These are phyloP conservation scores for Alternaria atra DNA, from an alignment of 2,329 filamentous ascomycete genomes.

Conservation along the genomic window DNA sequence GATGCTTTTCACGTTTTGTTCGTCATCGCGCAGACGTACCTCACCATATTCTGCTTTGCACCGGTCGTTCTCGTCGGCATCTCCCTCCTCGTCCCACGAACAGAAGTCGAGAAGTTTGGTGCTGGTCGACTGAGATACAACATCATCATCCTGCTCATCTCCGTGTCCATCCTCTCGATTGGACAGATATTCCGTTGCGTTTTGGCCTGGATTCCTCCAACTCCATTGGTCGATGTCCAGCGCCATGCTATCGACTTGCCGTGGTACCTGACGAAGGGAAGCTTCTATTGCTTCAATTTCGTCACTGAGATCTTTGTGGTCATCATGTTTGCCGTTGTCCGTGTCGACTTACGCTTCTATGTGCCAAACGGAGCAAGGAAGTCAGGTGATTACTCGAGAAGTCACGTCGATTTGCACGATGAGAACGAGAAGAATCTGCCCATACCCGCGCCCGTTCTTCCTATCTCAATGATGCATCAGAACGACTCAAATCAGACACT, in stretches of 20 bases:
- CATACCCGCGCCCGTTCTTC: constrained; percentile 10
- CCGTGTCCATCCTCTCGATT: constrained; percentile 68
- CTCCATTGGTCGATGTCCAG: constrained; percentile 59
- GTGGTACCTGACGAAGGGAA: constrained; percentile 76
- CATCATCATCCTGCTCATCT: constrained; percentile 68
- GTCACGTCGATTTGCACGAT: constrained; percentile 31
- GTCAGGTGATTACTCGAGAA: constrained; percentile 41
- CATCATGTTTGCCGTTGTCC: constrained; percentile 69
- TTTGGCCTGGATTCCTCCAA: constrained; percentile 62
- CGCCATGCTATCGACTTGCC: constrained; percentile 50
- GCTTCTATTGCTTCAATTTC: constrained; percentile 85
- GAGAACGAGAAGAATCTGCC: constrained; percentile 36
- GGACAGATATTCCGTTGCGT: constrained; percentile 76
- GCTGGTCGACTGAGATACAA: constrained; percentile 73
- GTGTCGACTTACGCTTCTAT: constrained; percentile 80
- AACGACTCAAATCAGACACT: constrained; percentile 41
- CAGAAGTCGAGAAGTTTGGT: constrained; percentile 68
- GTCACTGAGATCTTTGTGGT: constrained; percentile 76
- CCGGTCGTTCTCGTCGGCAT: constrained; percentile 66
- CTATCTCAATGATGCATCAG: constrained; percentile 14
- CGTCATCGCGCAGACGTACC: constrained; percentile 69
- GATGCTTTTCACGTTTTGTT: constrained; percentile 69
- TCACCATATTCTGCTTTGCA: constrained; percentile 72
- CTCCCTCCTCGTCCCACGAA: constrained; percentile 58
- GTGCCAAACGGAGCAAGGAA: constrained; percentile 74